phyloP scores from a whole-genome alignment of 73 alveolate genomes.

The Paraurostyla sp. region DNA sequence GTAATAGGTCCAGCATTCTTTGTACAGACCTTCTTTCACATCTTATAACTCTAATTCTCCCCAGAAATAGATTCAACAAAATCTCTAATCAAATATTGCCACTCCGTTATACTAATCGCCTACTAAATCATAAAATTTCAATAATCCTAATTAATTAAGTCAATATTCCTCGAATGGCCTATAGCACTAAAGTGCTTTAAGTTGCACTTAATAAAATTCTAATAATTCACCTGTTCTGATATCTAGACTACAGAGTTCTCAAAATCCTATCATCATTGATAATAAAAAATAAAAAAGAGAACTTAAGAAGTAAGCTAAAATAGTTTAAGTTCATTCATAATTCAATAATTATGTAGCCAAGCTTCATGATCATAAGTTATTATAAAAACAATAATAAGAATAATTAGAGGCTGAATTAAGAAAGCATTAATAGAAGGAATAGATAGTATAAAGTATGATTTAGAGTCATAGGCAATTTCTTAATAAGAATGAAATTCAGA shows the following conservation, averaged over 20 bases:
- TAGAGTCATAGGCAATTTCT: background rate
- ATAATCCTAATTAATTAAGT: too few species aligned
- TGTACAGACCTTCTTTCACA: too few species aligned
- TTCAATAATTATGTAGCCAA: slow-evolving; percentile 2
- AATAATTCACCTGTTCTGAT: too few species aligned
- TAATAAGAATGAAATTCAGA: slow-evolving; percentile 11
- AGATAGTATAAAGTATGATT: slow-evolving; percentile 11
- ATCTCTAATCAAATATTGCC: too few species aligned
- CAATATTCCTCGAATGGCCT: too few species aligned
- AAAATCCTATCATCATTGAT: background rate
- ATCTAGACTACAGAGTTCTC: background rate
- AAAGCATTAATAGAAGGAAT: background rate
- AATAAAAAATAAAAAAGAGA: background rate
- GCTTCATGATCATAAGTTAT: background rate
- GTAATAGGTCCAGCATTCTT: too few species aligned
- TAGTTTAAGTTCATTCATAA: slow-evolving; percentile 13
- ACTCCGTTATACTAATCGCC: too few species aligned
- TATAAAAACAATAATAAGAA: background rate
- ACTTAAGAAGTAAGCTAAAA: background rate
- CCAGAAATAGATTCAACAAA: too few species aligned
- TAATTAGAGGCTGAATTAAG: background rate
- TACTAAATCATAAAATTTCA: too few species aligned
- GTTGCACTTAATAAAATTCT: too few species aligned
- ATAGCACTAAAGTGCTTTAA: too few species aligned
- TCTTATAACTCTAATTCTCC: too few species aligned